Evolutionary conservation across 2,329 filamentous ascomycete genomes (phyloP).

Genomic region (Pleurostoma richardsiae): DNA sequence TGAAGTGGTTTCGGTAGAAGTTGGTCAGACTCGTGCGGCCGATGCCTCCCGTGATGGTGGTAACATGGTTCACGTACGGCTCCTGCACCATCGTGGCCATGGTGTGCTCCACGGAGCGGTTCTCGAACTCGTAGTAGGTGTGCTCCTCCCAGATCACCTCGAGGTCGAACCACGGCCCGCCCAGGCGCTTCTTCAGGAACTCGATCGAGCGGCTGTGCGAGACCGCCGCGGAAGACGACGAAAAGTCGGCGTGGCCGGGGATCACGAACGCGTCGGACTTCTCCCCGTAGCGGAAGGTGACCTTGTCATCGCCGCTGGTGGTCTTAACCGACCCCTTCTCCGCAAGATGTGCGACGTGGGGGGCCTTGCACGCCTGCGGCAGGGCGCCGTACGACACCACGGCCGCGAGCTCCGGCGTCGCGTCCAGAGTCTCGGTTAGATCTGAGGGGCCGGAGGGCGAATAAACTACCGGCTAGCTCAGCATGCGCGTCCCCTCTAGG

Average conservation of each 20-base stretch:
- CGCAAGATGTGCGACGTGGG: constrained; percentile 13
- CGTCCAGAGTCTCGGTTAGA: not conserved
- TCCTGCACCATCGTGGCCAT: constrained; percentile 80
- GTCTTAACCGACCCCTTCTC: constrained; percentile 10
- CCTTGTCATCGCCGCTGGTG: not conserved
- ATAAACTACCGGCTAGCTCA: not conserved
- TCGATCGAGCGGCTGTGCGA: constrained; percentile 61
- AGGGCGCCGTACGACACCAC: constrained; percentile 11
- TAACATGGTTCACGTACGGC: constrained; percentile 37
- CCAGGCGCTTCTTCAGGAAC: constrained; percentile 58
- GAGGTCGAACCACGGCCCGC: constrained; percentile 66
- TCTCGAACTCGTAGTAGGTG: constrained; percentile 64
- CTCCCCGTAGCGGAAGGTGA: constrained; percentile 33
- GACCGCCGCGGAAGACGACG: constrained; percentile 49
- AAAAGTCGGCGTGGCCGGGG: constrained; percentile 45
- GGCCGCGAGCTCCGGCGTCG: constrained; percentile 5
- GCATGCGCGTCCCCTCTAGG: not conserved
- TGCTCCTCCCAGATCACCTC: constrained; percentile 79
- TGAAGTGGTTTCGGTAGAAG: constrained; percentile 72
- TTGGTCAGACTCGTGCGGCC: constrained; percentile 56
- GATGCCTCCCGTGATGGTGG: constrained; percentile 59
- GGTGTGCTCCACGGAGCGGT: constrained; percentile 63
- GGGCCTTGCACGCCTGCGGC: constrained; percentile 1
- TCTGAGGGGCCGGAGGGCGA: not conserved
- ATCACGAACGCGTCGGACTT: constrained; percentile 35